Conservation (phyloP, 2,329 filamentous ascomycete genomes). For the Apiospora aurea region DNA sequence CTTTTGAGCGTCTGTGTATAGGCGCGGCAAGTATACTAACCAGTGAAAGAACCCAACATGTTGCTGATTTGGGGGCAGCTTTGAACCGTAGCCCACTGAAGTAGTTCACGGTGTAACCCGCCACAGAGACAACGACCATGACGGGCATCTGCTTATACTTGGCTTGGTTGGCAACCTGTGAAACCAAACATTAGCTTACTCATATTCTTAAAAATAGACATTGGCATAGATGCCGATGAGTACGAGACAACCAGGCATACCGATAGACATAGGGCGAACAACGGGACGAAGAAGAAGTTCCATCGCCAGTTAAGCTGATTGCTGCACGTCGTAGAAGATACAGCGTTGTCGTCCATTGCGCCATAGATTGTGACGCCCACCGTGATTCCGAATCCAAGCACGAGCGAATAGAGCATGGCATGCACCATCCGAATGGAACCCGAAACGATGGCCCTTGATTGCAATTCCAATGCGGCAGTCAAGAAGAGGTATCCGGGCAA, state of each 20-base stretch:
- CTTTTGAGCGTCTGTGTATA: neutral
- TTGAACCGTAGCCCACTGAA: conserved; percentile 71
- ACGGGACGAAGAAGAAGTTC: conserved; percentile 75
- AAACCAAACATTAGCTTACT: conserved; percentile 45
- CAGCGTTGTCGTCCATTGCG: conserved; percentile 49
- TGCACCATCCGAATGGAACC: conserved; percentile 79
- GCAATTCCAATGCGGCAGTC: conserved; percentile 64
- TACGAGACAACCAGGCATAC: conserved; percentile 14
- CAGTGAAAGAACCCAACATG: conserved; percentile 72
- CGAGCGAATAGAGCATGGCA: conserved; percentile 75
- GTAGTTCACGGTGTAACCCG: conserved; percentile 79
- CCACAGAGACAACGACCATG: conserved; percentile 77
- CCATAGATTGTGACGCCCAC: conserved; percentile 51
- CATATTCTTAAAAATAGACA: neutral
- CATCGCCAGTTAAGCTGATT: conserved; percentile 43
- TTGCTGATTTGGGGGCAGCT: conserved; percentile 78
- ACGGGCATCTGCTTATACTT: conserved; percentile 82
- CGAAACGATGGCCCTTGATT: conserved; percentile 72
- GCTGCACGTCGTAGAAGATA: conserved; percentile 42
- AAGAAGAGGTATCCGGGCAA: conserved; percentile 70
- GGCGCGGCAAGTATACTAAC: neutral
- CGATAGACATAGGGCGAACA: conserved; percentile 71
- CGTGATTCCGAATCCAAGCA: conserved; percentile 76
- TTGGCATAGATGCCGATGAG: conserved; percentile 23
- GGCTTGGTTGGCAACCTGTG: conserved; percentile 74